Percentiles rank a stretch among this genome's conserved stretches.
Evolutionary conservation across 257 asterid genomes (phyloP).

Genomic region (Anisodus tanguticus): DNA sequence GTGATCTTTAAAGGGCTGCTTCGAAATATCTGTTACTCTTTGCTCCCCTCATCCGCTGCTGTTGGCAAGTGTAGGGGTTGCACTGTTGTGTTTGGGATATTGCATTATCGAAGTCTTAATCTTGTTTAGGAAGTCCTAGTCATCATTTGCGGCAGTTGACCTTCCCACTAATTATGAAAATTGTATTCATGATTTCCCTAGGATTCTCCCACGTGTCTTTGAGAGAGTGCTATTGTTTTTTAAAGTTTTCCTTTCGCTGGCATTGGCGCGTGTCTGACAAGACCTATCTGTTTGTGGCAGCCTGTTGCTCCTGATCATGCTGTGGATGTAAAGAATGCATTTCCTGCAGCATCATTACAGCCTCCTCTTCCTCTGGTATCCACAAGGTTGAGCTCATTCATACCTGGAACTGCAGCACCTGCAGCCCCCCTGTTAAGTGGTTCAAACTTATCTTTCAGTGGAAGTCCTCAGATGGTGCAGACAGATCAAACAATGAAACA

Average conservation of each 20-base stretch:
- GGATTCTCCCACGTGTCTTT: constrained; percentile 9
- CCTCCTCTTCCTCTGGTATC: constrained; percentile 46
- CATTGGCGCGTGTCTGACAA: constrained; percentile 24
- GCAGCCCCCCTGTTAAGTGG: constrained; percentile 23
- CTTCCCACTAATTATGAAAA: neutral
- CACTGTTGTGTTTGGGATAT: constrained; percentile 15
- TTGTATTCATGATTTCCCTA: constrained; percentile 11
- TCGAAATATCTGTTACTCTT: neutral
- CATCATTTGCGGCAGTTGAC: constrained; percentile 11
- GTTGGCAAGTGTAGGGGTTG: neutral
- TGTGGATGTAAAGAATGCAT: constrained; percentile 33
- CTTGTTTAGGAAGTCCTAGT: neutral
- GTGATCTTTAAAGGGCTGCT: neutral
- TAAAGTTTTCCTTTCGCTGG: constrained; percentile 19
- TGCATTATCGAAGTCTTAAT: neutral
- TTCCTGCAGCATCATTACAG: constrained; percentile 39
- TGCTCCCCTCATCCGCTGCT: neutral
- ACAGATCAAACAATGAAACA: constrained; percentile 21
- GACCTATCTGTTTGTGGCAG: constrained; percentile 35
- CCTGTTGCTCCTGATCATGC: constrained; percentile 39
- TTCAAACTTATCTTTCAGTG: constrained; percentile 23
- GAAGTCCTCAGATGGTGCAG: constrained; percentile 28
- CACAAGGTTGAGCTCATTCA: constrained; percentile 39
- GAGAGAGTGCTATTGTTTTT: neutral
- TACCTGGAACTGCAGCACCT: constrained; percentile 35